Percentiles rank a stretch among this genome's conserved stretches.
phyloP scores from a whole-genome alignment of 2,329 filamentous ascomycete genomes.

The Fusarium tuaranense region DNA sequence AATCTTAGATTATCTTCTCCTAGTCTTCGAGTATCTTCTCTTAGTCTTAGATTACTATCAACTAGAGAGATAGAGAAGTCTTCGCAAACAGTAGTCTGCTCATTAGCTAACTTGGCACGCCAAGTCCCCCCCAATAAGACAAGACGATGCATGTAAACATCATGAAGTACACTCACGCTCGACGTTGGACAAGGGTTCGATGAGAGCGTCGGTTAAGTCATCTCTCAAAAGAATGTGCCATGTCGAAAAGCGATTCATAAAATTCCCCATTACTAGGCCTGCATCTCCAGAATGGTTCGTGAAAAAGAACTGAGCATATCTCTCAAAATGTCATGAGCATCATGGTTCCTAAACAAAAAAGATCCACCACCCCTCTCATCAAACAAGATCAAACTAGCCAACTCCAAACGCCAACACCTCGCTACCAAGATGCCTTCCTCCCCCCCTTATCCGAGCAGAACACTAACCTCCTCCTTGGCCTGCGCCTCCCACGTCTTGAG shows the following conservation, averaged over 20 bases:
- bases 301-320: not conserved
- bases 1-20: no score
- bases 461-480: conserved; percentile 53
- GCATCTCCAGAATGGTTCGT: not conserved
- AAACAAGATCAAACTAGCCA: conserved; percentile 1
- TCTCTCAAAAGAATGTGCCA: no score
- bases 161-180: no score
- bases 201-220: no score
- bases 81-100: no score
- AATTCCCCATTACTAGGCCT: not conserved
- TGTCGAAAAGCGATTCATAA: not conserved
- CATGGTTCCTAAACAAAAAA: conserved; percentile 4
- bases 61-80: no score
- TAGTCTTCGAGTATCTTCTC: no score
- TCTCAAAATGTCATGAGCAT: not conserved
- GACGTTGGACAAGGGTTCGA: no score
- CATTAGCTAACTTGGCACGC: no score
- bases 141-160: no score
- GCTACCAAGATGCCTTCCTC: conserved; percentile 14
- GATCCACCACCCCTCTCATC: not conserved
- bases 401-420: conserved; percentile 33
- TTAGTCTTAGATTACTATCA: no score
- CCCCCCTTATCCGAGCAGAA: conserved; percentile 53
- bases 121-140: no score
- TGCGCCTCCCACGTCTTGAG: conserved; percentile 55